These are phyloP conservation scores for Cadophora malorum DNA, from an alignment of 2,329 filamentous ascomycete species.

Conservation along the genomic window DNA sequence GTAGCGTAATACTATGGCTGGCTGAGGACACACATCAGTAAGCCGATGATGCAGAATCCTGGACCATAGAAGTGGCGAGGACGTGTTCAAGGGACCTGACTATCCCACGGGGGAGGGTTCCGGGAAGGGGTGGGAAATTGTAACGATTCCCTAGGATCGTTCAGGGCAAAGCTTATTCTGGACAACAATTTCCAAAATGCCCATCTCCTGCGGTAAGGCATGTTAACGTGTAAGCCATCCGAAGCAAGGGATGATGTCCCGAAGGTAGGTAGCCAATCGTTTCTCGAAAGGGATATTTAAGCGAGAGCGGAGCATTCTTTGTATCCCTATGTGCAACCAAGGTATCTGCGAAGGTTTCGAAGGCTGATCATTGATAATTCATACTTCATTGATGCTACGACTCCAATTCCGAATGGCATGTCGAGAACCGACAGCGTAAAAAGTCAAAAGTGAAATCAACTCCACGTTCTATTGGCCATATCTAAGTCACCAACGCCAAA, in stretches of 20 bases:
- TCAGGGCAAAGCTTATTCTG: slow-evolving; percentile 26
- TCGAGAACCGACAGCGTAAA: slow-evolving; percentile 7
- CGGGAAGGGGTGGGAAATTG: slow-evolving; percentile 22
- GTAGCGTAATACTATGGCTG: slow-evolving; percentile 11
- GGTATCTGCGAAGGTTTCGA: slow-evolving; percentile 14
- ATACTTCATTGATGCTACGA: neutral
- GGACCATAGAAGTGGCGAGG: neutral
- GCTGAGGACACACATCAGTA: slow-evolving; percentile 17
- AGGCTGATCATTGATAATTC: slow-evolving; percentile 5
- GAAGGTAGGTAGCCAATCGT: slow-evolving; percentile 19
- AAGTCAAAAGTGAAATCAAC: slow-evolving; percentile 14
- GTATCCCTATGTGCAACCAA: slow-evolving; percentile 23
- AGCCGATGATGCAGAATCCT: neutral
- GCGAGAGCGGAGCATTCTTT: slow-evolving; percentile 23
- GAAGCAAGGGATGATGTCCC: slow-evolving; percentile 18
- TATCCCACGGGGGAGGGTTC: slow-evolving; percentile 4
- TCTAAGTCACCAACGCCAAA: slow-evolving; percentile 21
- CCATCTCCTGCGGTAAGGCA: slow-evolving; percentile 32
- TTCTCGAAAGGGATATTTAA: slow-evolving; percentile 22
- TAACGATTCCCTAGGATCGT: slow-evolving; percentile 12
- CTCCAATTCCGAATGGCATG: slow-evolving; percentile 15
- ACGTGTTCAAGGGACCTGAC: neutral
- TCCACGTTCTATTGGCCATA: slow-evolving; percentile 21
- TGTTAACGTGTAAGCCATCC: slow-evolving; percentile 20
- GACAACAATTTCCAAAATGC: slow-evolving; percentile 24